A percentile compares a stretch with the other conserved stretches of the same genome.
phyloP scores from a whole-genome alignment of 1,139 yeast species.

The Yamadazyma triangularis region DNA sequence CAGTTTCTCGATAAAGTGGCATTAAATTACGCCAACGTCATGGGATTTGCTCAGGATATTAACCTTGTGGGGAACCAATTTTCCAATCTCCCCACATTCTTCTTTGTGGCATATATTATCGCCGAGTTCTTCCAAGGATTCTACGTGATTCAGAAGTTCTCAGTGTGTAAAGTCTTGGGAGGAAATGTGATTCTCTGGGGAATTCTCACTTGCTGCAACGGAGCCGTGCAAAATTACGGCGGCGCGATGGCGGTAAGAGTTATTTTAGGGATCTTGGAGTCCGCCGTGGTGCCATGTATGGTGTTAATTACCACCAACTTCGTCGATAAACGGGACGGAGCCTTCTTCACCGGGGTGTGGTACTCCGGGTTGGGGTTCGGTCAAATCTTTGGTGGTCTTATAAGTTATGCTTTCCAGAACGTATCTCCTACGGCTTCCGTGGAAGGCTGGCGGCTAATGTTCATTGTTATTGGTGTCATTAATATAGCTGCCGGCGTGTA shows the following conservation, averaged over 20 bases:
- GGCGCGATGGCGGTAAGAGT: conserved; percentile 34
- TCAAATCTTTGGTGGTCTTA: conserved; percentile 35
- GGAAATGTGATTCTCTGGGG: conserved; percentile 39
- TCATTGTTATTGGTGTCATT: conserved; percentile 30
- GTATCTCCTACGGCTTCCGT: conserved; percentile 19
- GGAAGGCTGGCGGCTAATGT: conserved; percentile 34
- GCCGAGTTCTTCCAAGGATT: conserved; percentile 40
- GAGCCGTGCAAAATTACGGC: conserved; percentile 23
- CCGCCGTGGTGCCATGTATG: conserved; percentile 42
- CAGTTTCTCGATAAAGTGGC: conserved; percentile 43
- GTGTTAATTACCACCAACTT: conserved; percentile 37
- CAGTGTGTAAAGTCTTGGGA: conserved; percentile 35
- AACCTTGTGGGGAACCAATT: conserved; percentile 29
- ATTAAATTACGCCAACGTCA: conserved; percentile 44
- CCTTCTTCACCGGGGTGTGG: conserved; percentile 33
- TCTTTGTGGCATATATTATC: conserved; percentile 41
- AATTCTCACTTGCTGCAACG: conserved; percentile 28
- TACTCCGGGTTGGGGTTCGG: conserved; percentile 37
- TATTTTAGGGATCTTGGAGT: conserved; percentile 33
- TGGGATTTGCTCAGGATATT: conserved; percentile 36
- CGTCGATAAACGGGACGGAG: conserved; percentile 35
- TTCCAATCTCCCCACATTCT: conserved; percentile 36
- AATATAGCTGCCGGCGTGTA: conserved; percentile 27
- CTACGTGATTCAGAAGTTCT: conserved; percentile 30
- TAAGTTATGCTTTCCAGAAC: conserved; percentile 37